These are phyloP conservation scores for Aspergillus intermedius DNA, from an alignment of 2,329 filamentous ascomycete species.

Conservation along the genomic window DNA sequence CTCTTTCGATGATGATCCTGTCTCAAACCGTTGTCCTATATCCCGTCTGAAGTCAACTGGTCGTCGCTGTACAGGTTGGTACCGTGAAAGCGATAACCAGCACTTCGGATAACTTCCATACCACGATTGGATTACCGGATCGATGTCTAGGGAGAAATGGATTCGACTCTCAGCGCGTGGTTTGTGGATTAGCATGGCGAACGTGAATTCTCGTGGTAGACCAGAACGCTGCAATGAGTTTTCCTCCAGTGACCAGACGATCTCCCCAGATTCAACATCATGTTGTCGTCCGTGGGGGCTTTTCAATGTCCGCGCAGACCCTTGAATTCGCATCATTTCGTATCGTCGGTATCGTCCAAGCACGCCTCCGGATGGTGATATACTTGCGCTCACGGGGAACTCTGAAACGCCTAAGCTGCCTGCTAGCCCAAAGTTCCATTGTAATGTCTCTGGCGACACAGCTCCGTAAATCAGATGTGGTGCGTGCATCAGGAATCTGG, in stretches of 20 bases:
- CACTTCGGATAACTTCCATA: conserved; percentile 37
- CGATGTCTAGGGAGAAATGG: conserved; percentile 36
- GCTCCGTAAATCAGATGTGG: conserved; percentile 45
- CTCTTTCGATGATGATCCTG: conserved; percentile 26
- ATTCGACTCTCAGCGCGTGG: conserved; percentile 35
- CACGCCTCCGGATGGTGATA: conserved; percentile 38
- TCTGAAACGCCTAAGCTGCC: conserved; percentile 43
- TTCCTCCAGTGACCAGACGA: conserved; percentile 48
- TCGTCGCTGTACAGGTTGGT: conserved; percentile 32
- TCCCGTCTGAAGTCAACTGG: conserved; percentile 36
- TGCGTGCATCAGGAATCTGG: conserved; percentile 43
- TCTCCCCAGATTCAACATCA: conserved; percentile 39
- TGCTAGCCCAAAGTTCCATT: conserved; percentile 44
- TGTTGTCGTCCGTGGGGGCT: conserved; percentile 29
- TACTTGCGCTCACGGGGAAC: conserved; percentile 35
- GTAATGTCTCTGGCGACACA: conserved; percentile 42
- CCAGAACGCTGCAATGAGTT: conserved; percentile 44
- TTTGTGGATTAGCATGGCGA: conserved; percentile 45
- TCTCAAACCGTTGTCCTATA: conserved; percentile 41
- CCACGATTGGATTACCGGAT: conserved; percentile 37
- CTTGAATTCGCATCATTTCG: conserved; percentile 47
- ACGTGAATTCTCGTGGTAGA: conserved; percentile 47
- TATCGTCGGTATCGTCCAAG: conserved; percentile 40
- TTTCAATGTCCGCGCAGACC: conserved; percentile 38
- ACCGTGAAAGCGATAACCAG: conserved; percentile 32